Percentiles rank a stretch among this genome's conserved stretches.
These are phyloP conservation scores for Thelonectria olida DNA, from an alignment of 2,329 filamentous ascomycete species.

Conservation along the genomic window DNA sequence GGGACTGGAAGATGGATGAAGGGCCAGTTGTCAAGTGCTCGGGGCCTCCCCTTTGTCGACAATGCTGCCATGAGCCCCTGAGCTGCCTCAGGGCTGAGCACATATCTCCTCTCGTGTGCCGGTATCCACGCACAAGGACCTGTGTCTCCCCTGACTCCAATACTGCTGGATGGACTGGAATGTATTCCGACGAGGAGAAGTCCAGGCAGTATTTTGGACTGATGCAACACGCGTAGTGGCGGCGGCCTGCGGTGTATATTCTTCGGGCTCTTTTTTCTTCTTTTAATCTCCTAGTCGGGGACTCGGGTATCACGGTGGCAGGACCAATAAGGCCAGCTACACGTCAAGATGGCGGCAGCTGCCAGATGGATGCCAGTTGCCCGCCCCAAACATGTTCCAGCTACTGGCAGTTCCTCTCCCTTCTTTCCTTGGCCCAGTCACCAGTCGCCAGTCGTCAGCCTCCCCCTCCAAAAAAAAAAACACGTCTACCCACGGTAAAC, in stretches of 20 bases:
- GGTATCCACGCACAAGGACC: background rate
- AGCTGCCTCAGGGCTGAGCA: background rate
- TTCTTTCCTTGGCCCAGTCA: background rate
- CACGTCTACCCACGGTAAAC: constrained; percentile 37
- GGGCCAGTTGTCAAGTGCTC: background rate
- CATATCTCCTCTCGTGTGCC: background rate
- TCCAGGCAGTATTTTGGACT: background rate
- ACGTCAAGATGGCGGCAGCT: constrained; percentile 30
- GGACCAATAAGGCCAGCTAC: constrained; percentile 17
- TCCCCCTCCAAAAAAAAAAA: constrained; percentile 38
- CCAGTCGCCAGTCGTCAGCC: constrained; percentile 27
- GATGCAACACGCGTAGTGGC: background rate
- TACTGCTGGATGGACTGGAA: constrained; percentile 33
- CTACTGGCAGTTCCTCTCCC: background rate
- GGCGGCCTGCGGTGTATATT: too few species aligned
- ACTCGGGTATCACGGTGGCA: background rate
- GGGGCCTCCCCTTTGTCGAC: background rate
- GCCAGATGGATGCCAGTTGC: constrained; percentile 34
- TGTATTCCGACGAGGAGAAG: constrained; percentile 36
- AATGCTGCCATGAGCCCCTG: background rate
- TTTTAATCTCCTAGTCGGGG: background rate
- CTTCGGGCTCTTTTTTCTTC: background rate
- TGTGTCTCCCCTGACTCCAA: background rate
- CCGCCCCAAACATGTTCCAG: constrained; percentile 14
- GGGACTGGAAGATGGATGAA: background rate